Conservation (phyloP, 2,329 filamentous ascomycete species). For the Elsinoe arachidis region DNA sequence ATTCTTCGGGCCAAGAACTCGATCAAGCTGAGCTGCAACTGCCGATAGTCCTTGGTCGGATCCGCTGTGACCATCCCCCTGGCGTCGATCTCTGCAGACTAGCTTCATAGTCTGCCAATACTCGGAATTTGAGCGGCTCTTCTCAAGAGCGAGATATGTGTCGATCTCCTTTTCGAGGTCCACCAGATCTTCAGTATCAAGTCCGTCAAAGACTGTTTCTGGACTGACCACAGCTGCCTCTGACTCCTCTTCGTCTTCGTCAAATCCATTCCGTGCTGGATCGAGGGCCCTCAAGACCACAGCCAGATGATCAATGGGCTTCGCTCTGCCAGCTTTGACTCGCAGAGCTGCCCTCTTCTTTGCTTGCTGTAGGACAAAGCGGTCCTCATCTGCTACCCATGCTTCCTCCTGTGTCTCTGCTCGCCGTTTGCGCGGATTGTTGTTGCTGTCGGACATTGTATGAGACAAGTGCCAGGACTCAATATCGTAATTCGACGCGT, state of each 20-base stretch:
- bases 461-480: neutral
- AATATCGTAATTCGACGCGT: neutral
- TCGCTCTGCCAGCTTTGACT: conserved; percentile 81
- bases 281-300: conserved; percentile 88
- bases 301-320: conserved; percentile 86
- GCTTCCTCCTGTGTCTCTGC: conserved; percentile 42
- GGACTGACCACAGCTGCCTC: conserved; percentile 71
- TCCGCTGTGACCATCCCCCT: conserved; percentile 51
- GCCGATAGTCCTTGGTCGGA: conserved; percentile 69
- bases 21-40: conserved; percentile 81
- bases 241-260: conserved; percentile 77
- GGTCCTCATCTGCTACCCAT: conserved; percentile 91
- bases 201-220: conserved; percentile 65
- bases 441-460: conserved; percentile 19
- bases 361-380: conserved; percentile 89
- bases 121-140: conserved; percentile 64
- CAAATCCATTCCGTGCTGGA: conserved; percentile 64
- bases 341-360: conserved; percentile 98
- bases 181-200: conserved; percentile 57
- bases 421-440: conserved; percentile 34
- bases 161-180: conserved; percentile 79
- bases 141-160: conserved; percentile 71
- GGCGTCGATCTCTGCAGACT: conserved; percentile 67
- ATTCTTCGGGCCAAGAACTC: conserved; percentile 74
- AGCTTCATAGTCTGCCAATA: conserved; percentile 87